Conservation (phyloP, 768 basidiomycete species). For the Imleria badia region DNA sequence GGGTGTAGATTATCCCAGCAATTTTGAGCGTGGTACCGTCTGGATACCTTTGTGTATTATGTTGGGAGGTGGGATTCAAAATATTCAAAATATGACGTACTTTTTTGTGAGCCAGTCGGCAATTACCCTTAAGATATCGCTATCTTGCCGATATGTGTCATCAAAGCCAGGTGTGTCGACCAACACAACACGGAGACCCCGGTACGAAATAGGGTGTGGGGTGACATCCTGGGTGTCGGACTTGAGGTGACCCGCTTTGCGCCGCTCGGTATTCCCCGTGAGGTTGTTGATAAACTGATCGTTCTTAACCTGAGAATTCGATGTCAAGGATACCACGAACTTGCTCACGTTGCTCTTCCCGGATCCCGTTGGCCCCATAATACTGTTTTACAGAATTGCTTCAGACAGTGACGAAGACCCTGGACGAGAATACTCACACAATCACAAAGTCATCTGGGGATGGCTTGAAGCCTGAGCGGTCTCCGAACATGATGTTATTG, state of each 20-base stretch:
- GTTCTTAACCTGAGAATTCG: background rate
- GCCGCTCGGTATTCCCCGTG: background rate
- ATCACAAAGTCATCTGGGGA: constrained; percentile 12
- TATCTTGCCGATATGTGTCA: constrained; percentile 16
- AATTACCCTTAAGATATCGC: constrained; percentile 6
- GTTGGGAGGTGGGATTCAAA: background rate
- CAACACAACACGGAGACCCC: too few species aligned
- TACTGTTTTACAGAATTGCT: too few species aligned
- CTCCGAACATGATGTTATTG: background rate
- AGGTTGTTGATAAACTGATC: constrained; percentile 15
- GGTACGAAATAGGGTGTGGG: background rate
- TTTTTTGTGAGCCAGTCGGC: constrained; percentile 19
- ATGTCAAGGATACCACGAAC: too few species aligned
- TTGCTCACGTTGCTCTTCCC: too few species aligned
- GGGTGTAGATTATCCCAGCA: constrained; percentile 35
- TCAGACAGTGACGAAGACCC: background rate
- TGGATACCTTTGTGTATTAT: constrained; percentile 11
- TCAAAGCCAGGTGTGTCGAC: constrained; percentile 24
- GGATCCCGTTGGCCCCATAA: too few species aligned
- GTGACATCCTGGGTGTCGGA: constrained; percentile 15
- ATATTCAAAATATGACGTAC: background rate
- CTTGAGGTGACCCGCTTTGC: background rate
- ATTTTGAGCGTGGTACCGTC: constrained; percentile 8
- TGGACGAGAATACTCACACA: constrained; percentile 5
- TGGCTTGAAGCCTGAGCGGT: constrained; percentile 8